phyloP scores from a whole-genome alignment of 768 basidiomycete species.

The Sporobolomyces phaffii region DNA sequence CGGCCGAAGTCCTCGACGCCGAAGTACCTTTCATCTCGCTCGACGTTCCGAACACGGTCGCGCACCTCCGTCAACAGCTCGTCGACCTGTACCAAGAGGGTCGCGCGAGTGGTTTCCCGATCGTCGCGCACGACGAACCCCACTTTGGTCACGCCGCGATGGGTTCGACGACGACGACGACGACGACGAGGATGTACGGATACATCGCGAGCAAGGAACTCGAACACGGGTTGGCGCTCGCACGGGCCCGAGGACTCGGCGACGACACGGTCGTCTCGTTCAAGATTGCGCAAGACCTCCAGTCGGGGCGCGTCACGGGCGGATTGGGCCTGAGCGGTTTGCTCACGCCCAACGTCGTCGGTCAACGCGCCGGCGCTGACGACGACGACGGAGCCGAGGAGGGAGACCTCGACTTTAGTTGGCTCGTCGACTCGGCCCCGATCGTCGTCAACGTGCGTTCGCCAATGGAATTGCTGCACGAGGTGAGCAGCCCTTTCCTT shows the following conservation, averaged over 20 bases:
- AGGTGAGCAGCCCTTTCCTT: slow-evolving; percentile 46
- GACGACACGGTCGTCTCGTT: slow-evolving; percentile 8
- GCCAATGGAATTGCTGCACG: slow-evolving; percentile 85
- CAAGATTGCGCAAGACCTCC: neutral
- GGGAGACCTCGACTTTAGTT: slow-evolving; percentile 42
- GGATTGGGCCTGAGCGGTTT: slow-evolving; percentile 56
- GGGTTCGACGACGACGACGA: neutral
- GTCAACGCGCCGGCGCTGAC: neutral
- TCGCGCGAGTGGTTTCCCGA: slow-evolving; percentile 72
- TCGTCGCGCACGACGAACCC: slow-evolving; percentile 54
- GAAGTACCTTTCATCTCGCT: slow-evolving; percentile 66
- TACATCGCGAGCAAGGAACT: slow-evolving; percentile 89
- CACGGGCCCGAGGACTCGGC: neutral
- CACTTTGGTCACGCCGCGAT: too few species aligned
- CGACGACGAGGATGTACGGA: slow-evolving; percentile 61
- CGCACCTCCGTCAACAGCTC: slow-evolving; percentile 66
- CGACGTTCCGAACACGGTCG: slow-evolving; percentile 69
- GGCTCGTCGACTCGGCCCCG: slow-evolving; percentile 68
- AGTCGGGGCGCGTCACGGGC: neutral
- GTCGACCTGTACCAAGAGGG: slow-evolving; percentile 57
- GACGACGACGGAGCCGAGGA: slow-evolving; percentile 21
- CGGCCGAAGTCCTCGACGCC: slow-evolving; percentile 21
- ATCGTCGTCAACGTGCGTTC: slow-evolving; percentile 75
- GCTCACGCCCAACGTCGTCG: slow-evolving; percentile 53
- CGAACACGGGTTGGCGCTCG: slow-evolving; percentile 67